A percentile compares a stretch with the other conserved stretches of the same genome.
These are phyloP conservation scores for Melastoma malabathricum DNA, from an alignment of 345 rosid genomes.

Conservation along the genomic window DNA sequence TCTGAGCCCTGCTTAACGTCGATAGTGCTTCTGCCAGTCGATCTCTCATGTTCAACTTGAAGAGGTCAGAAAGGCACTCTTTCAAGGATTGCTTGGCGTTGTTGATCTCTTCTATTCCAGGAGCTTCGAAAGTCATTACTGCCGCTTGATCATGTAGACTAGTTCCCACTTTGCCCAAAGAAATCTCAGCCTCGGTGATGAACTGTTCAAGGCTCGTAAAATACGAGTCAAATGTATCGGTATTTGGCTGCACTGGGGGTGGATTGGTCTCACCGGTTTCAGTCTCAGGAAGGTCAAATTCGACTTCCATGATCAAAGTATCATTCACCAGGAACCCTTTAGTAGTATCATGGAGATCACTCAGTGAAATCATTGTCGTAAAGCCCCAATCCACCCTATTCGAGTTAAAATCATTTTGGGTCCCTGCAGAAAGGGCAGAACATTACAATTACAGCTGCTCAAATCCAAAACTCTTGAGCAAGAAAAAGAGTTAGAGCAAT, in stretches of 20 bases:
- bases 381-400: too few relatives aligned
- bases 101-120: constrained; percentile 3
- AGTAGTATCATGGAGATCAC: neutral
- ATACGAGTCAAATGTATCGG: neutral
- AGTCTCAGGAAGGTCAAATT: too few relatives aligned
- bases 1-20: neutral
- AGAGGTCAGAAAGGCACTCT: constrained; percentile 4
- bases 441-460: too few relatives aligned
- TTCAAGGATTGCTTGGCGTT: constrained; percentile 2
- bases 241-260: too few relatives aligned
- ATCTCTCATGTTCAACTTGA: constrained; percentile 4
- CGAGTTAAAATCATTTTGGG: too few relatives aligned
- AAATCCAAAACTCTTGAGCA: too few relatives aligned
- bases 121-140: neutral
- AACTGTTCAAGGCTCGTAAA: constrained; percentile 1
- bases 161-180: neutral
- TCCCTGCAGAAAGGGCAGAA: too few relatives aligned
- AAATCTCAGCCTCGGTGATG: neutral
- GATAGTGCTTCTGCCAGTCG: neutral
- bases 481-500: too few relatives aligned
- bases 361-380: neutral
- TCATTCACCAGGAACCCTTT: constrained; percentile 1
- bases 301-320: neutral
- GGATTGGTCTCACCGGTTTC: too few relatives aligned
- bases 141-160: neutral